These are phyloP conservation scores for Tylopilus cervinicoccineus DNA, from an alignment of 768 basidiomycete species.

Conservation along the genomic window DNA sequence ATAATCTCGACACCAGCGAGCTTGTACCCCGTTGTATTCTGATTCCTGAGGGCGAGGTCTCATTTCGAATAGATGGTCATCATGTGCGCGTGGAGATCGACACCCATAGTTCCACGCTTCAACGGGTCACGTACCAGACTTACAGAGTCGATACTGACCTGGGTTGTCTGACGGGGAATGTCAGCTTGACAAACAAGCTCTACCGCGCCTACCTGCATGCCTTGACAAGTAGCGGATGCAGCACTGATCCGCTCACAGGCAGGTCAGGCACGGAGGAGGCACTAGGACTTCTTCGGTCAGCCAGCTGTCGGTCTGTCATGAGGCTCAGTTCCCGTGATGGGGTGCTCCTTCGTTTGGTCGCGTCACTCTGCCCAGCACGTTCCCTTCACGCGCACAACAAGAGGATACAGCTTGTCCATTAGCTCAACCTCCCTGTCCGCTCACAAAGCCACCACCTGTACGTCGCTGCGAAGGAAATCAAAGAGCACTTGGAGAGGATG, in stretches of 20 bases:
- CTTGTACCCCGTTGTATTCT: constrained; percentile 28
- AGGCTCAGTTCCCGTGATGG: constrained; percentile 13
- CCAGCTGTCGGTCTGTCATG: too few species aligned
- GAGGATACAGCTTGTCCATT: constrained; percentile 38
- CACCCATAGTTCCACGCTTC: background rate
- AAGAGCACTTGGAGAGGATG: constrained; percentile 17
- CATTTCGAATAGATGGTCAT: constrained; percentile 7
- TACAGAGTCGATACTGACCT: background rate
- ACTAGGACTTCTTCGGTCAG: too few species aligned
- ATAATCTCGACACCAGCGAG: background rate
- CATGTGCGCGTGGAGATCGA: constrained; percentile 17
- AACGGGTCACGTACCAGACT: constrained; percentile 2
- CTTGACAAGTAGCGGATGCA: background rate
- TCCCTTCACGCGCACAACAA: constrained; percentile 18
- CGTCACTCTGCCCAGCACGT: constrained; percentile 26
- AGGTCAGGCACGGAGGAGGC: background rate
- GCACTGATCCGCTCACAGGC: background rate
- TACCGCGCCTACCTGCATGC: background rate
- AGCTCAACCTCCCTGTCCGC: constrained; percentile 22
- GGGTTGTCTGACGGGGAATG: background rate
- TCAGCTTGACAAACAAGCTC: background rate
- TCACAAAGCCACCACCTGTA: constrained; percentile 31
- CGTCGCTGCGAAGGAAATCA: constrained; percentile 21
- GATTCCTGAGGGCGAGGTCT: constrained; percentile 35
- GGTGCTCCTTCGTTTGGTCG: constrained; percentile 31